Evolutionary conservation across 1,139 yeast species (phyloP), one percentile per base, ranked within the genome.

Genomic region (Taiozyma sp.): DNA sequence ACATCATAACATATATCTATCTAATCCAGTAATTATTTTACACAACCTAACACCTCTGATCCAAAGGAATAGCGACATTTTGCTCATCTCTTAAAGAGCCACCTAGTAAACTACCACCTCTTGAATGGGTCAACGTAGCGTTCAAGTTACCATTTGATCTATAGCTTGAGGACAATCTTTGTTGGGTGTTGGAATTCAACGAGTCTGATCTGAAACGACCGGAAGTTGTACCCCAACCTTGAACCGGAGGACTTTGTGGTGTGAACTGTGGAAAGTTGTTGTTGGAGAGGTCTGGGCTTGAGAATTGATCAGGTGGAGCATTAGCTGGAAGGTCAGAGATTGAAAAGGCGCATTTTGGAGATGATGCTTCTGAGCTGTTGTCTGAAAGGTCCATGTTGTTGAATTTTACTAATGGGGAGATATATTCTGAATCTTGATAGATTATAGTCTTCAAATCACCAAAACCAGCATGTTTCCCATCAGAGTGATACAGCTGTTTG

Each of bases 371-470:
- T 5, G 44, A 39, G 38, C 34, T 42, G 29, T 23, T 22, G 14
- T 30, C 38, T 28, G 43, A 36, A 34, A 46, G 24, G 28, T 42
- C 36, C 45, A 34, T 41, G 13, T 42, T 42, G 19, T 32, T 42
- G 23, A 46, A 46, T 46, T 46, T 46, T 9, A 36, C 22, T 22
- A 46, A 24, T 42, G 48, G 43, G 30, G 28, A 24, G 12, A 23
- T 24, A 14, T 23, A 40, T 23, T 22, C 29, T 8, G 43, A 23
- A 40, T 52, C 52, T 39, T 53, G 48, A 4, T 32, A 36, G 10
- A 58, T 27, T n/a, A 52, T 48, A 3, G 39, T 23, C 43, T 47
- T 54, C 34, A 56, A 43, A 45, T 54, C 49, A 10, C 62, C 62
- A 48, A 56, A 55, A 1, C 62, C 62, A 40, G 48, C 46, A 36